Conservation (phyloP, 129 eudicot genomes). For the Escallonia rubra region DNA sequence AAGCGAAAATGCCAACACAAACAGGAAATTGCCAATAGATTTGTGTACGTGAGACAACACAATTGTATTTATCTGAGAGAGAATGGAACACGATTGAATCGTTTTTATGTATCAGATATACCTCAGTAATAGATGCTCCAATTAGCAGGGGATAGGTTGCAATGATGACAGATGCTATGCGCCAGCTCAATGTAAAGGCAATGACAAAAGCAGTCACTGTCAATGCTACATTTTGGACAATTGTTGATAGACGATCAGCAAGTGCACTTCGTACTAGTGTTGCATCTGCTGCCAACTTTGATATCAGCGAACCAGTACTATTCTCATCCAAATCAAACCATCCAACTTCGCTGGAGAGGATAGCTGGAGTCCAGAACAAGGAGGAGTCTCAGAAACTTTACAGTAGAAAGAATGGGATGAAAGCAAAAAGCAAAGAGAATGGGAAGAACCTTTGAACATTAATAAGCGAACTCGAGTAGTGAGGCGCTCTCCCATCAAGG, state of each 20-base stretch:
- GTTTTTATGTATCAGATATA: constrained; percentile 3
- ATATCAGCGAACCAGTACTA: constrained; percentile 60
- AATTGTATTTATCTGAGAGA: background rate
- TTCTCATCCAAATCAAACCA: constrained; percentile 83
- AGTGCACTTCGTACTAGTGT: constrained; percentile 74
- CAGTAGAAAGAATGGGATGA: background rate
- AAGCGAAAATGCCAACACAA: too few relatives aligned
- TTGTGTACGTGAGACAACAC: background rate
- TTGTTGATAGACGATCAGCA: constrained; percentile 75
- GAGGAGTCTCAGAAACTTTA: background rate
- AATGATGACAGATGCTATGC: constrained; percentile 58
- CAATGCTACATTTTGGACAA: constrained; percentile 66
- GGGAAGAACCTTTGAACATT: constrained; percentile 73
- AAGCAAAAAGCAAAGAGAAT: background rate
- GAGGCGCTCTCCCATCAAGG: constrained; percentile 80
- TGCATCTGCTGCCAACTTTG: constrained; percentile 84
- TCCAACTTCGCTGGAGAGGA: constrained; percentile 65
- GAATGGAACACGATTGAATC: background rate
- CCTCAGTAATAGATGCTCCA: constrained; percentile 76
- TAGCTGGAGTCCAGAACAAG: constrained; percentile 34
- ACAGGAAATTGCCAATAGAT: background rate
- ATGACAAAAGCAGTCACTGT: constrained; percentile 61
- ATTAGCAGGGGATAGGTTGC: constrained; percentile 71
- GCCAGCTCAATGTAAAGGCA: constrained; percentile 73
- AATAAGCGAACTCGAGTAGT: constrained; percentile 68